These are phyloP conservation scores for Pulveroboletus sp. DNA, from an alignment of 768 basidiomycete species.

Conservation along the genomic window DNA sequence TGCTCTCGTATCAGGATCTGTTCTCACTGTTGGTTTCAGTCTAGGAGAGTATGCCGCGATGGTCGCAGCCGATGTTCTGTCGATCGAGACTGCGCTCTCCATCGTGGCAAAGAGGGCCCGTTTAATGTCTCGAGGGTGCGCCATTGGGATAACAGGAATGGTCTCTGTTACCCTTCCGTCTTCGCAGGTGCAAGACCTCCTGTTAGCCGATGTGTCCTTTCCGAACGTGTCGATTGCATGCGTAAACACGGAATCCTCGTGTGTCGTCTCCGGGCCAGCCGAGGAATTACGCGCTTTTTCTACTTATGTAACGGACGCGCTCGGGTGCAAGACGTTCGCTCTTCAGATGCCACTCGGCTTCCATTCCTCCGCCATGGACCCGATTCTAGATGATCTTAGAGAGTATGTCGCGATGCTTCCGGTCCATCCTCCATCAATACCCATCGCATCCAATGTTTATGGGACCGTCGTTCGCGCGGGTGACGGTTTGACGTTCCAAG, in stretches of 20 bases:
- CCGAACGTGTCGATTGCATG: conserved; percentile 52
- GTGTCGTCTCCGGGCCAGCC: conserved; percentile 58
- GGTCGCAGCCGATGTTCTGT: conserved; percentile 57
- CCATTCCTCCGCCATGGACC: conserved; percentile 64
- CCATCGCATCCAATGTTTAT: conserved; percentile 60
- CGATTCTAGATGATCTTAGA: conserved; percentile 50
- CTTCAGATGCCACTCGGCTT: conserved; percentile 61
- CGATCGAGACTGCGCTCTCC: conserved; percentile 52
- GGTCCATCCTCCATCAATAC: conserved; percentile 49
- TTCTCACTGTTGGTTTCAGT: conserved; percentile 35
- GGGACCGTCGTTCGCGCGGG: conserved; percentile 54
- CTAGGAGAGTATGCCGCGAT: conserved; percentile 77
- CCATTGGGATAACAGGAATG: conserved; percentile 53
- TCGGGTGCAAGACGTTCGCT: conserved; percentile 38
- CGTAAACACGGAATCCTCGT: conserved; percentile 56
- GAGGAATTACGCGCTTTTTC: conserved; percentile 42
- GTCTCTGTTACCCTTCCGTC: conserved; percentile 47
- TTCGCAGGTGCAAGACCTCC: conserved; percentile 31
- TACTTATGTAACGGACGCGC: conserved; percentile 34
- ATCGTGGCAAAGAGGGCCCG: conserved; percentile 57
- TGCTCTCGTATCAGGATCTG: not conserved
- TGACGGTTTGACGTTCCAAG: conserved; percentile 44
- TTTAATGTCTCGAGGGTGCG: conserved; percentile 53
- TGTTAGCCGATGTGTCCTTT: conserved; percentile 35
- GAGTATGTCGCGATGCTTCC: conserved; percentile 35